A percentile compares a stretch with the other conserved stretches of the same genome.
phyloP scores from a whole-genome alignment of 768 basidiomycete genomes.

The Tricholoma sp. region DNA sequence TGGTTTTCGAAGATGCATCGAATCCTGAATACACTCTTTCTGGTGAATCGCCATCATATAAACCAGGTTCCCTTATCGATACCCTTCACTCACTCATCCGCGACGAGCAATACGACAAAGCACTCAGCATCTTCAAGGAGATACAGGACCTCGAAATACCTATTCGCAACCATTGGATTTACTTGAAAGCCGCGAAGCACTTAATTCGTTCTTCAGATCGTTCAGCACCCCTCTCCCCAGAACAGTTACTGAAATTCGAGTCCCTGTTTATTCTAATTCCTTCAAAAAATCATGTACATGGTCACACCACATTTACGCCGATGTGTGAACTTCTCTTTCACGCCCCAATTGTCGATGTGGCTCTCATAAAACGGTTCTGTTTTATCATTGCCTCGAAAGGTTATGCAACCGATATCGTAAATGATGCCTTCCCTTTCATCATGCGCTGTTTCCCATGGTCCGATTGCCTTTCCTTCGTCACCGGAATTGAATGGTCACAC shows the following conservation, averaged over 20 bases:
- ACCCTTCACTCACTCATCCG: conserved; percentile 19
- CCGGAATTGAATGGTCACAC: conserved; percentile 24
- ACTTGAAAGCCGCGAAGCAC: conserved; percentile 21
- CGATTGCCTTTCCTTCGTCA: conserved; percentile 33
- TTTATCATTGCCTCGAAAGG: conserved; percentile 36
- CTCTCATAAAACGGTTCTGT: conserved; percentile 24
- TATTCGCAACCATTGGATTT: conserved; percentile 25
- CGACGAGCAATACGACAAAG: conserved; percentile 20
- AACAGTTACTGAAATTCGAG: conserved; percentile 15
- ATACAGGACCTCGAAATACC: conserved; percentile 21
- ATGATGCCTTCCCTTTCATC: conserved; percentile 30
- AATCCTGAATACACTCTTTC: conserved; percentile 17
- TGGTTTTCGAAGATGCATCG: conserved; percentile 31
- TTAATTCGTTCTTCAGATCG: conserved; percentile 11
- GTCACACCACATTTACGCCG: conserved; percentile 9
- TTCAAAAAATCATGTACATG: conserved; percentile 3
- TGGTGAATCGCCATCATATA: neutral
- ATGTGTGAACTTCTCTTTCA: conserved; percentile 22
- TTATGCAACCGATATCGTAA: conserved; percentile 19
- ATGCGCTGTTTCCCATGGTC: conserved; percentile 36
- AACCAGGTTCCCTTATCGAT: conserved; percentile 8
- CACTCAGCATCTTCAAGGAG: conserved; percentile 26
- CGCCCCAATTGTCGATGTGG: conserved; percentile 18
- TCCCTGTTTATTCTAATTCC: conserved; percentile 34
- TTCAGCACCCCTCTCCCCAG: neutral